A percentile compares a stretch with the other conserved stretches of the same genome.
phyloP scores from a whole-genome alignment of 2,329 filamentous ascomycete species.

The Neofusicoccum umdonicola region DNA sequence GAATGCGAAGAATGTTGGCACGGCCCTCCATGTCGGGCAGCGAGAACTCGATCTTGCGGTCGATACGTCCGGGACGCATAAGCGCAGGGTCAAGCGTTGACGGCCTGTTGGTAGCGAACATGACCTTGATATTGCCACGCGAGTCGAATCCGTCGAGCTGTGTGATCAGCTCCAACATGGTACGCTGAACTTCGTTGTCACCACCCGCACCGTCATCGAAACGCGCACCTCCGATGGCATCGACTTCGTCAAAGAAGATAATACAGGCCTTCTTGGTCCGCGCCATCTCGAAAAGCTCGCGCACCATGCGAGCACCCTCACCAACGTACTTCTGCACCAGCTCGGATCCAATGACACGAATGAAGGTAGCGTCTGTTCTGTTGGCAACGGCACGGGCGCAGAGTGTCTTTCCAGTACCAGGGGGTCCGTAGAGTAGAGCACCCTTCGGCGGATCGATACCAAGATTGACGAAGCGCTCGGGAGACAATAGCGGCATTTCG shows the following conservation, averaged over 20 bases:
- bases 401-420: constrained; percentile 97
- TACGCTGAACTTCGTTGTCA: constrained; percentile 96
- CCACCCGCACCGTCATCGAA: constrained; percentile 96
- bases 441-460: constrained; percentile 98
- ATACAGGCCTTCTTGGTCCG: constrained; percentile 99
- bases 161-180: constrained; percentile 96
- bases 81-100: constrained; percentile 94
- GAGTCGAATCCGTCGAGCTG: constrained; percentile 96
- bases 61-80: constrained; percentile 95
- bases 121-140: constrained; percentile 97
- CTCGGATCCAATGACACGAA: constrained; percentile 96
- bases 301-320: constrained; percentile 96
- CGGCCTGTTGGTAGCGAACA: constrained; percentile 97
- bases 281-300: constrained; percentile 98
- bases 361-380: constrained; percentile 96
- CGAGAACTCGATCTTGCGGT: constrained; percentile 98
- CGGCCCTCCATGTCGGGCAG: constrained; percentile 95
- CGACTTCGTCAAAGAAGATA: constrained; percentile 99
- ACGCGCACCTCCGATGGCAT: constrained; percentile 90
- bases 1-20: constrained; percentile 95
- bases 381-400: constrained; percentile 97
- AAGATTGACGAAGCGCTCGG: constrained; percentile 96
- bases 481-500: constrained; percentile 94
- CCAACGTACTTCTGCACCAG: constrained; percentile 98
- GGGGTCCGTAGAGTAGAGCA: constrained; percentile 91